Evolutionary conservation across 495 filamentous ascomycete genomes (phyloP).

Genomic region (Aspergillus avenaceus): DNA sequence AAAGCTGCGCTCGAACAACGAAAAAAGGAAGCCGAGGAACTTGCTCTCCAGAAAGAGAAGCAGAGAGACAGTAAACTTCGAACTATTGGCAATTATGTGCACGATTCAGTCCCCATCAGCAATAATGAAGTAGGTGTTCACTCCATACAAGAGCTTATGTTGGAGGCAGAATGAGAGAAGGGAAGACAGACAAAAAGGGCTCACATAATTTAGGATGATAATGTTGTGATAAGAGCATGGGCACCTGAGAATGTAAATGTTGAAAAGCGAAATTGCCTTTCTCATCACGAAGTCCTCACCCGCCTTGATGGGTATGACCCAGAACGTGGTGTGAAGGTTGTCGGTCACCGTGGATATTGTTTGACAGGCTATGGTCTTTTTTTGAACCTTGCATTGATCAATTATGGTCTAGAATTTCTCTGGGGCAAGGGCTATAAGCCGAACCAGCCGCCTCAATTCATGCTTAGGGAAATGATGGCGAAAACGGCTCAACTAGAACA

Average conservation of each 20-base stretch:
- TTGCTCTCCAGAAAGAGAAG: constrained; percentile 68
- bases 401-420: constrained; percentile 90
- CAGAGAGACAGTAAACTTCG: constrained; percentile 72
- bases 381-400: constrained; percentile 85
- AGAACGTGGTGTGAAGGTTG: constrained; percentile 89
- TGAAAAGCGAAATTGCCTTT: constrained; percentile 69
- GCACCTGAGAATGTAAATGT: constrained; percentile 65
- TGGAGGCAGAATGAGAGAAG: not conserved
- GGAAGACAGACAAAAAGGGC: not conserved
- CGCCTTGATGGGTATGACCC: constrained; percentile 90
- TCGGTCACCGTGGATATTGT: constrained; percentile 94
- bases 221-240: constrained; percentile 72
- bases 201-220: constrained; percentile 60
- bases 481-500: constrained; percentile 97
- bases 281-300: constrained; percentile 91
- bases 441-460: constrained; percentile 91
- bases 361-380: constrained; percentile 88
- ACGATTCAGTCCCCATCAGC: constrained; percentile 85
- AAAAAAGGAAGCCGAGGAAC: constrained; percentile 72
- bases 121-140: constrained; percentile 65
- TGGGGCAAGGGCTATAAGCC: constrained; percentile 73
- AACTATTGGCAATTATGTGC: constrained; percentile 89
- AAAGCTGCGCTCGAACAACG: constrained; percentile 73
- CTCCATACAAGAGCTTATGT: not conserved
- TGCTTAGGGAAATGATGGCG: constrained; percentile 95